A percentile compares a stretch with the other conserved stretches of the same genome.
Conservation (phyloP, 257 asterid genomes). For the Scutellaria galericulata region DNA sequence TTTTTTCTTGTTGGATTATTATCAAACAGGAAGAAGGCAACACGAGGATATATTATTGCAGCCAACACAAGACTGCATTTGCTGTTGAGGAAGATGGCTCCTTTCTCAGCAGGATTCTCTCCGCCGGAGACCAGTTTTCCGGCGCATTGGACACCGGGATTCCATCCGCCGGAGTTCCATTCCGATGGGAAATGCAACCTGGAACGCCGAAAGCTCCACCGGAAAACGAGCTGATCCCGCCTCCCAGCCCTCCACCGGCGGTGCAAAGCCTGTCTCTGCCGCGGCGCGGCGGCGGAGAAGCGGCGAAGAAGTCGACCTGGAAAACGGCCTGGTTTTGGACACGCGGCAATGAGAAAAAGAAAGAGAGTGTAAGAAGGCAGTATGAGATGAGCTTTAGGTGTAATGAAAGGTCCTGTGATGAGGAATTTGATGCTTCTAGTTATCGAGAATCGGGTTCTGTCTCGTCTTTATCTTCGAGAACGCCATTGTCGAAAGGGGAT, state of each 20-base stretch:
- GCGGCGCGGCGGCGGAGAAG: conserved; percentile 25
- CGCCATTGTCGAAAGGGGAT: conserved; percentile 23
- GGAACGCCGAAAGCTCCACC: conserved; percentile 47
- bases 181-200: conserved; percentile 53
- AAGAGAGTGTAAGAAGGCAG: conserved; percentile 5
- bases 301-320: conserved; percentile 28
- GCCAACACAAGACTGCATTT: conserved; percentile 52
- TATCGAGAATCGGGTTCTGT: conserved; percentile 25
- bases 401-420: background rate
- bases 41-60: conserved; percentile 49
- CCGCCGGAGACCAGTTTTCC: conserved; percentile 51
- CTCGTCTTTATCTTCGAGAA: conserved; percentile 28
- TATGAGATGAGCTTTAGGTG: conserved; percentile 42
- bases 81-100: conserved; percentile 51
- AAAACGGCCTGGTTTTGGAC: conserved; percentile 39
- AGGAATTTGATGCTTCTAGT: conserved; percentile 32
- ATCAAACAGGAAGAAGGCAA: conserved; percentile 56
- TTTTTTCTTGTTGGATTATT: background rate
- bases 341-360: background rate
- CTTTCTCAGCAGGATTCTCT: conserved; percentile 42
- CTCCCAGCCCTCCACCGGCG: conserved; percentile 57
- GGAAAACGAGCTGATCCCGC: conserved; percentile 44
- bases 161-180: conserved; percentile 41
- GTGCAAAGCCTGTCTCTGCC: conserved; percentile 44
- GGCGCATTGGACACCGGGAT: conserved; percentile 32